A percentile compares a stretch with the other conserved stretches of the same genome.
Conservation (phyloP, 495 filamentous ascomycete species). For the Lepraria neglecta region DNA sequence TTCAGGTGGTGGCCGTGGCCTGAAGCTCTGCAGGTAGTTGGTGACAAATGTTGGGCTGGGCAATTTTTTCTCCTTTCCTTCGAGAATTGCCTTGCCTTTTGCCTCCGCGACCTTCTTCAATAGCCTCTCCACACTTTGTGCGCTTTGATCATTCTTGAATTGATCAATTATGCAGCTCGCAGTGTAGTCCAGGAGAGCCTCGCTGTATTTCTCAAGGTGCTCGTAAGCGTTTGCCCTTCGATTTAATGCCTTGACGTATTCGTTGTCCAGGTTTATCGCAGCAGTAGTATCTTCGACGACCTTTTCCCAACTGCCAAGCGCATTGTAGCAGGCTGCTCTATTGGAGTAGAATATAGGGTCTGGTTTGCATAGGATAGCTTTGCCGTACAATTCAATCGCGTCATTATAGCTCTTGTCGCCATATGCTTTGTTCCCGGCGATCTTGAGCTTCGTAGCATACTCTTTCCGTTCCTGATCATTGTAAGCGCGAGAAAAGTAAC, state of each 20-base stretch:
- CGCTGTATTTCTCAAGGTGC: slow-evolving; percentile 81
- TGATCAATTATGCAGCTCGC: slow-evolving; percentile 98
- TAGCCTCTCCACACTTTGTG: slow-evolving; percentile 82
- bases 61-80: slow-evolving; percentile 69
- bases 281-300: slow-evolving; percentile 96
- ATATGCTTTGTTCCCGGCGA: slow-evolving; percentile 93
- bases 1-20: slow-evolving; percentile 65
- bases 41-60: slow-evolving; percentile 93
- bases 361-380: slow-evolving; percentile 92
- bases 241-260: slow-evolving; percentile 97
- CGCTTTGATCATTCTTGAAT: slow-evolving; percentile 83
- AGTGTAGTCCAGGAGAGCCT: slow-evolving; percentile 93
- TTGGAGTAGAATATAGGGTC: slow-evolving; percentile 99
- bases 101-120: slow-evolving; percentile 95
- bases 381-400: slow-evolving; percentile 89
- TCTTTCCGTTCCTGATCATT: slow-evolving; percentile 54
- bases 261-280: slow-evolving; percentile 80
- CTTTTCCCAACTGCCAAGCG: slow-evolving; percentile 84
- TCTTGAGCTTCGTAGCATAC: slow-evolving; percentile 85
- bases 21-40: slow-evolving; percentile 98
- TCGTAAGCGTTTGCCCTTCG: slow-evolving; percentile 94
- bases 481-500: slow-evolving; percentile 17
- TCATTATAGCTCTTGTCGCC: slow-evolving; percentile 81
- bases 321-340: slow-evolving; percentile 94
- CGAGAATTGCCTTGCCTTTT: slow-evolving; percentile 82